Base-by-base conservation (phyloP, 1,284 basidiomycete species). In the Irpex sp. region DNA sequence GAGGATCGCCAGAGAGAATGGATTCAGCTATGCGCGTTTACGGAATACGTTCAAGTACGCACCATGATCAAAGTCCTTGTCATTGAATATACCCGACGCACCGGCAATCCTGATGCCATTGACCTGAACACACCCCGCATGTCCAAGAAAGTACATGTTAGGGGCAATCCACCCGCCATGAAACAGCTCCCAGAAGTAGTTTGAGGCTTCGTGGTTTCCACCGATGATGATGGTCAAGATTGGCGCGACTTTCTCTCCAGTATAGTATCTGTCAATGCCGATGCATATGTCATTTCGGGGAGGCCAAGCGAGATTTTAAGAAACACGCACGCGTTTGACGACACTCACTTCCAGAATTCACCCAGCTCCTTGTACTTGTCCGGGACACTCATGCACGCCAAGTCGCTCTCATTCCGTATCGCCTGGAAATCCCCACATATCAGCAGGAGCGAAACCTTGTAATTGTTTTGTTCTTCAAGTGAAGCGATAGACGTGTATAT, bases 401-500 rank as follows among this genome's bases (percentile, higher is more conserved):
- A 82, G 77, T 99, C 97, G 63, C 87, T 81, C 65, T 83, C 79
- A 70, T 97, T 97, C 36, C 97, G 84, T 56, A 98, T 82, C 7
- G 97, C 96, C 77, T 97, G 93, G 72, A 99, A 98, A 79, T 99
- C 97, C 15, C 97, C 97, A 67, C 95, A 96, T 54, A 97, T 88
- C 49, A 99, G 83, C 2, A 99, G 84, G 1, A 96, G 78, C 71
- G 97, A 93, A 61, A 97, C 85, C 59, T 86, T 88, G 73, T 88
- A 87, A 15, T 77, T 76, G 70, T 91, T 85, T 67, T 74, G 77
- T 4, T 71, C 71, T 74, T 95, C 91, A 59, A 92, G 84, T 19
- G 79, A 71, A 1, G 78, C 77, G 59, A 98, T 87, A 19, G 90
- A 85, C n/a, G 79, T 76, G 79, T 98, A 99, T 63, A 97, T 98